These are phyloP conservation scores for Cyclotella baltica DNA, from an alignment of 108 stramenopile species.

Conservation along the genomic window DNA sequence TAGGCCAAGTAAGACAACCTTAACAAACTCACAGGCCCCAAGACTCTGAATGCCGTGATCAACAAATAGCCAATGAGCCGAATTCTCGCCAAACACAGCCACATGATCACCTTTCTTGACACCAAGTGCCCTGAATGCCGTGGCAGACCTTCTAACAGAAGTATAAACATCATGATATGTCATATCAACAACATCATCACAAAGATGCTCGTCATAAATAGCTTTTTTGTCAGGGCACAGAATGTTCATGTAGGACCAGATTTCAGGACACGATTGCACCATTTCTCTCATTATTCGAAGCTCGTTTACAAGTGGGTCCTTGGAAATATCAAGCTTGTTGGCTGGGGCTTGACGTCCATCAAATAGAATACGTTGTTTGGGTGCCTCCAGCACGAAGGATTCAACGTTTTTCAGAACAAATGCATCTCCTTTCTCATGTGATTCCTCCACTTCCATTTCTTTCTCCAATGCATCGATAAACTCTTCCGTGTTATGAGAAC, in stretches of 20 bases:
- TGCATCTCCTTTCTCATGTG: conserved; percentile 6
- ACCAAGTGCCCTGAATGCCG: conserved; percentile 25
- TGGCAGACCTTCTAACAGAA: conserved; percentile 20
- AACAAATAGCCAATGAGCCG: conserved; percentile 37
- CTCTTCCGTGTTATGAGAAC: not conserved
- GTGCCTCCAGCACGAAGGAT: conserved; percentile 12
- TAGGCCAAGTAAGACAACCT: not conserved
- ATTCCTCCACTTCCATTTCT: not conserved
- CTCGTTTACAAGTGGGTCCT: conserved; percentile 30
- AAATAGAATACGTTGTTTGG: conserved; percentile 44
- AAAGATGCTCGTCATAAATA: conserved; percentile 37
- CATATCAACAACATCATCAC: conserved; percentile 30
- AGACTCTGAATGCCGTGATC: conserved; percentile 32
- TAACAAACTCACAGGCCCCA: conserved; percentile 15
- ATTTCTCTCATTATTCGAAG: conserved; percentile 35
- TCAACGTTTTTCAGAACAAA: conserved; percentile 28
- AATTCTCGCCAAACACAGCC: conserved; percentile 45
- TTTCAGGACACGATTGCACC: conserved; percentile 17
- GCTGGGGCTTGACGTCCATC: conserved; percentile 23
- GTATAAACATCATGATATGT: conserved; percentile 16
- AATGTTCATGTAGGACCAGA: conserved; percentile 27
- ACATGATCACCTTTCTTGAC: conserved; percentile 38
- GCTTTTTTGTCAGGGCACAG: conserved; percentile 27
- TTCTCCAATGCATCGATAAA: not conserved
- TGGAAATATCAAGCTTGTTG: conserved; percentile 65